phyloP scores from a whole-genome alignment of 257 asterid species.

The Galeopsis tetrahit region DNA sequence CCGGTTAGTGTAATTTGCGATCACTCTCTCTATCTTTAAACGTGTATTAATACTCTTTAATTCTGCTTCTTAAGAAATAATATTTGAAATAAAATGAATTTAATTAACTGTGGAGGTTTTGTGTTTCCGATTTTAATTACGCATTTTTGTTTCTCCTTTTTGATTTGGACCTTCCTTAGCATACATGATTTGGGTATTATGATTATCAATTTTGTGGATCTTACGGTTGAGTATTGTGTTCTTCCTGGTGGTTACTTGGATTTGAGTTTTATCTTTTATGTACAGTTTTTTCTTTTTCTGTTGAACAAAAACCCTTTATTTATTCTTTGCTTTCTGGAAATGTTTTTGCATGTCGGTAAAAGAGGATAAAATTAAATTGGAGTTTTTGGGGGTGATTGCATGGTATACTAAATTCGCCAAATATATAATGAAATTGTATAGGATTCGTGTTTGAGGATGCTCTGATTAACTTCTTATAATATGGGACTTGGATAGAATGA shows the following conservation, averaged over 20 bases:
- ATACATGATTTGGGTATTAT: not conserved
- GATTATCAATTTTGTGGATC: slow-evolving; percentile 12
- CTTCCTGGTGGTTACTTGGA: slow-evolving; percentile 6
- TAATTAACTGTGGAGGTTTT: slow-evolving; percentile 23
- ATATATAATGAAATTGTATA: slow-evolving; percentile 3
- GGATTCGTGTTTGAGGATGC: not conserved
- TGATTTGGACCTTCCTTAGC: not conserved
- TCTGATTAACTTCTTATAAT: not conserved
- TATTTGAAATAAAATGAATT: not conserved
- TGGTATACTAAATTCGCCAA: slow-evolving; percentile 23
- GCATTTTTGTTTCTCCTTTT: not conserved
- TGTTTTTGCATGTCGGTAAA: slow-evolving; percentile 17
- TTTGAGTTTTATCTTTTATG: not conserved
- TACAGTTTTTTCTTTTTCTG: not conserved
- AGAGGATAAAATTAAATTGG: not conserved
- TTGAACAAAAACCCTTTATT: not conserved
- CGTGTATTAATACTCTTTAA: not conserved
- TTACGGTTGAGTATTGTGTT: slow-evolving; percentile 12
- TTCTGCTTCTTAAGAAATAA: not conserved
- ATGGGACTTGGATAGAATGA: not conserved
- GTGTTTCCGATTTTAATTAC: slow-evolving; percentile 23
- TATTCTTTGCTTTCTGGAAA: not conserved
- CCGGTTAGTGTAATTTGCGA: slow-evolving; percentile 39
- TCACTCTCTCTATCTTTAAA: not conserved
- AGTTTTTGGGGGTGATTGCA: slow-evolving; percentile 18